Evolutionary conservation across 306 rosid species (phyloP).

Genomic region (Fagus sylvatica): DNA sequence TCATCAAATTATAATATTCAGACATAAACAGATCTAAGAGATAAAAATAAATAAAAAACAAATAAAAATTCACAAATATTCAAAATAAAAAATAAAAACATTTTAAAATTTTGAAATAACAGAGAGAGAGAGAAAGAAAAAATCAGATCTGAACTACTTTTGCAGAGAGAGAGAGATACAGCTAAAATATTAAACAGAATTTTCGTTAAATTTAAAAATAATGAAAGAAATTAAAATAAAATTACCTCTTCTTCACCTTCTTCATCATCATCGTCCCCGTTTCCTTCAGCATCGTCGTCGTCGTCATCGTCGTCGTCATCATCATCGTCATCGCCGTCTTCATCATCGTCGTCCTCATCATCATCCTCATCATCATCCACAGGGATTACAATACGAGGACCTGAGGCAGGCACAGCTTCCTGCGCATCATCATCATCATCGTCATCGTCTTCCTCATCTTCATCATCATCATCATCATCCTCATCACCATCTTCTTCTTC

Average conservation of each 20-base stretch:
- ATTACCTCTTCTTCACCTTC: conserved; percentile 25
- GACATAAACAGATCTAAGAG: background rate
- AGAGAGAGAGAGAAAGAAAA: background rate
- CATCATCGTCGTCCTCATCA: conserved; percentile 39
- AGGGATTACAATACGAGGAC: conserved; percentile 43
- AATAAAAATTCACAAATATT: background rate
- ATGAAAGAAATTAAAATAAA: background rate
- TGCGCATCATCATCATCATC: conserved; percentile 47
- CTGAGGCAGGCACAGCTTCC: conserved; percentile 45
- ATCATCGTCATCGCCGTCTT: conserved; percentile 28
- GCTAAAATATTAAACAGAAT: background rate
- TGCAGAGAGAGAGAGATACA: background rate
- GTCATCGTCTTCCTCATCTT: conserved; percentile 27
- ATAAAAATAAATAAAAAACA: background rate
- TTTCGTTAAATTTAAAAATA: background rate
- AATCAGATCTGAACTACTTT: background rate
- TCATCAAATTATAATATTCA: background rate
- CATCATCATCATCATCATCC: conserved; percentile 26
- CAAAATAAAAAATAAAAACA: background rate
- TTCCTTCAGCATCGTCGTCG: conserved; percentile 47
- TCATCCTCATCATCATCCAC: conserved; percentile 47
- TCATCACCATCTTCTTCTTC: conserved; percentile 46
- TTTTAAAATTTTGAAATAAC: background rate
- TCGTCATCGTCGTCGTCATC: conserved; percentile 47
- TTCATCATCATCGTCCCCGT: conserved; percentile 36